phyloP scores from a whole-genome alignment of 208 protist genomes.

The Herpetomonas muscarum region DNA sequence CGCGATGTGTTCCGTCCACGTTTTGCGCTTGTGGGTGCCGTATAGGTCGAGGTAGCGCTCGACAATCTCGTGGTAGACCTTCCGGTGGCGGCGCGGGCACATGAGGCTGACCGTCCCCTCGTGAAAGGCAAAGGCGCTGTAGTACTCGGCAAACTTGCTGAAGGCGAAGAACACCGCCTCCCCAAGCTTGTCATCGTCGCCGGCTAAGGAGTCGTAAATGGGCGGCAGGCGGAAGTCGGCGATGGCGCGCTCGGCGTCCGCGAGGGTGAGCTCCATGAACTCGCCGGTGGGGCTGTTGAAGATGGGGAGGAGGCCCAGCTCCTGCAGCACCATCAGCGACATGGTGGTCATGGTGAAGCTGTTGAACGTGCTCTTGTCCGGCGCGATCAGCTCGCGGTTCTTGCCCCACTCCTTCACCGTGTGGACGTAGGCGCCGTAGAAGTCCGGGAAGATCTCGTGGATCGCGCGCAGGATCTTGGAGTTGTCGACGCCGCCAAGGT shows the following conservation, averaged over 20 bases:
- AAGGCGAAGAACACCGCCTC: slow-evolving; percentile 85
- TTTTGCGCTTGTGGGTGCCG: slow-evolving; percentile 33
- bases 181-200: slow-evolving; percentile 79
- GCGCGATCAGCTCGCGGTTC: slow-evolving; percentile 72
- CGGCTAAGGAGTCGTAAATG: slow-evolving; percentile 67
- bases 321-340: slow-evolving; percentile 88
- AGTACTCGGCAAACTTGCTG: slow-evolving; percentile 84
- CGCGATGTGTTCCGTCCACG: slow-evolving; percentile 57
- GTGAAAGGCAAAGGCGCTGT: slow-evolving; percentile 77
- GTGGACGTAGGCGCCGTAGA: slow-evolving; percentile 84
- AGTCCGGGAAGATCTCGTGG: slow-evolving; percentile 68
- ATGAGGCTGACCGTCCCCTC: slow-evolving; percentile 82
- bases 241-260: slow-evolving; percentile 45
- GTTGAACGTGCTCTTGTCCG: slow-evolving; percentile 82
- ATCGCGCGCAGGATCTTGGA: slow-evolving; percentile 75
- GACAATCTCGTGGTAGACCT: slow-evolving; percentile 61
- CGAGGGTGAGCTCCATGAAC: slow-evolving; percentile 70
- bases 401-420: slow-evolving; percentile 87
- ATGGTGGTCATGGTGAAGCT: slow-evolving; percentile 90
- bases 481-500: slow-evolving; percentile 84
- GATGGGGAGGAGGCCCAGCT: slow-evolving; percentile 78
- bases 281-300: slow-evolving; percentile 58
- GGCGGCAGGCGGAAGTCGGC: slow-evolving; percentile 51
- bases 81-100: slow-evolving; percentile 73
- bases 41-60: slow-evolving; percentile 49